Evolutionary conservation across 225 moss, liverwort and hornwort species (phyloP).

Genomic region (Marchantia paleacea): DNA sequence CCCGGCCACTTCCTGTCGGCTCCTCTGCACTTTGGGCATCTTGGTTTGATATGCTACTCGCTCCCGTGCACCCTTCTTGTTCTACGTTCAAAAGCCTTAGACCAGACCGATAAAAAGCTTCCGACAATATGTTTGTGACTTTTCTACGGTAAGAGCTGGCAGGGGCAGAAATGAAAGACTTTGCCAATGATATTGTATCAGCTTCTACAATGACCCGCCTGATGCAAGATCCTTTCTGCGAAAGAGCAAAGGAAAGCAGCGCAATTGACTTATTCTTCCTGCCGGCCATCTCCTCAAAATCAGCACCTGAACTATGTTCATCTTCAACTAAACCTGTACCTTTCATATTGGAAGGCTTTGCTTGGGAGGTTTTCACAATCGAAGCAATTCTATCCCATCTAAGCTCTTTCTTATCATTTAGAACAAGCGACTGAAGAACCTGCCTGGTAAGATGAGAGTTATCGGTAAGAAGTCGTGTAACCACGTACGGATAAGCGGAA

Average conservation of each 20-base stretch:
- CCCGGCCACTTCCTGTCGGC: background rate
- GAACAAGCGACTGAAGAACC: slow-evolving; percentile 72
- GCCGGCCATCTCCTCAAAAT: slow-evolving; percentile 21
- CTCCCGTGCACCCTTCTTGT: slow-evolving; percentile 2
- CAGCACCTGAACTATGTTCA: slow-evolving; percentile 7
- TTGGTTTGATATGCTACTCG: slow-evolving; percentile 13
- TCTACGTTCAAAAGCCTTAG: slow-evolving; percentile 10
- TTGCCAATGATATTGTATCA: slow-evolving; percentile 61
- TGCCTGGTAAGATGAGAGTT: slow-evolving; percentile 65
- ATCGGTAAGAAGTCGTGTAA: slow-evolving; percentile 66
- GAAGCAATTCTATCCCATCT: slow-evolving; percentile 75
- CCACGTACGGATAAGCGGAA: slow-evolving; percentile 83
- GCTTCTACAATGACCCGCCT: slow-evolving; percentile 78
- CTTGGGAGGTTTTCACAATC: slow-evolving; percentile 48
- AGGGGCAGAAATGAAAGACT: slow-evolving; percentile 56
- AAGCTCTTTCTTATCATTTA: slow-evolving; percentile 57
- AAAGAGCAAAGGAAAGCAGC: slow-evolving; percentile 39
- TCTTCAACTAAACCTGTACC: background rate
- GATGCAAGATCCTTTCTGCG: slow-evolving; percentile 61
- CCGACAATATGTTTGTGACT: slow-evolving; percentile 52
- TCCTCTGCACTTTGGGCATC: slow-evolving; percentile 1
- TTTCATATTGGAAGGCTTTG: slow-evolving; percentile 25
- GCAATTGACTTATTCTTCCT: slow-evolving; percentile 26
- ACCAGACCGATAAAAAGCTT: slow-evolving; percentile 43
- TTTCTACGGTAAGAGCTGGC: slow-evolving; percentile 51